Conservation (phyloP, 2,329 filamentous ascomycete species). For the Lachnellula subtilissima region DNA sequence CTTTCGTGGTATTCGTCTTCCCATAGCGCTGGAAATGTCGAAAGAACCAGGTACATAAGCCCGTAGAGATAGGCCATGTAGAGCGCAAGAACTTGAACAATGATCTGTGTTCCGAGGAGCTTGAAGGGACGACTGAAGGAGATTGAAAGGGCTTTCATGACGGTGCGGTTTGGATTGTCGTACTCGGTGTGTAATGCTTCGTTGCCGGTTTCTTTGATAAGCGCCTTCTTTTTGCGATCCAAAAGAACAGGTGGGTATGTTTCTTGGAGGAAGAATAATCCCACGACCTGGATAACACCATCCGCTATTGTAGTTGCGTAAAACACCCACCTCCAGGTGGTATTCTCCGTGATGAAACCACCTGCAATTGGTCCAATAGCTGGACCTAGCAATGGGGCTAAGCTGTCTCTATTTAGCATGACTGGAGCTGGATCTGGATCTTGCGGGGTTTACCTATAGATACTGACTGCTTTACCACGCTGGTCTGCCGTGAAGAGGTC, state of each 20-base stretch:
- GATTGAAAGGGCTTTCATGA: slow-evolving; percentile 33
- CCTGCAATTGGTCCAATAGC: slow-evolving; percentile 41
- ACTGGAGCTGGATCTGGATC: too few species aligned
- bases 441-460: slow-evolving; percentile 9
- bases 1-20: slow-evolving; percentile 47
- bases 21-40: slow-evolving; percentile 57
- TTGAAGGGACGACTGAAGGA: slow-evolving; percentile 42
- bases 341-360: slow-evolving; percentile 41
- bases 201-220: slow-evolving; percentile 48
- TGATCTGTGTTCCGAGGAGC: slow-evolving; percentile 46
- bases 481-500: slow-evolving; percentile 44
- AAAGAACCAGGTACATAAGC: slow-evolving; percentile 49
- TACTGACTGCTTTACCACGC: slow-evolving; percentile 36
- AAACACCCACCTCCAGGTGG: slow-evolving; percentile 31
- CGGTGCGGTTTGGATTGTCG: slow-evolving; percentile 43
- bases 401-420: slow-evolving; percentile 3
- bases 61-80: slow-evolving; percentile 49
- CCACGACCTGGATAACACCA: slow-evolving; percentile 39
- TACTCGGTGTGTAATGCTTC: slow-evolving; percentile 37
- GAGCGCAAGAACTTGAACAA: slow-evolving; percentile 47
- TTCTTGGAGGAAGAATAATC: slow-evolving; percentile 38
- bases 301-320: slow-evolving; percentile 42
- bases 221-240: slow-evolving; percentile 34
- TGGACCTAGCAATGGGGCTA: slow-evolving; percentile 25
- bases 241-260: slow-evolving; percentile 46